Conservation (phyloP, 768 basidiomycete genomes). For the Leccinum pellstonianum region DNA sequence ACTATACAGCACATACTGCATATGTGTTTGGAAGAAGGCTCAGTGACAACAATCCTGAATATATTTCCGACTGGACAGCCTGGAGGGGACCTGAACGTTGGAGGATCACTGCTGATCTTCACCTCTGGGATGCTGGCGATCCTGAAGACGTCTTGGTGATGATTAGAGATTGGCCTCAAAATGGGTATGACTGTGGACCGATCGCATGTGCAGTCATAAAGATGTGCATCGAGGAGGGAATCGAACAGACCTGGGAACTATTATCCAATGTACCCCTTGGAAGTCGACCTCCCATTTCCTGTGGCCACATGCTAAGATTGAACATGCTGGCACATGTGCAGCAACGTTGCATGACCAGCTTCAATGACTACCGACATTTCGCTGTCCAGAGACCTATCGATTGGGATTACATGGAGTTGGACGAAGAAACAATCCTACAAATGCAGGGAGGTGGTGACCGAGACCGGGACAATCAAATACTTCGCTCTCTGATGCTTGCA, state of each 20-base stretch:
- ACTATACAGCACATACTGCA: neutral
- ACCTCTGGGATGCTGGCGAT: neutral
- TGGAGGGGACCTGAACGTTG: constrained; percentile 6
- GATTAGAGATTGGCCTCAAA: constrained; percentile 1
- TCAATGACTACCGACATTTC: constrained; percentile 1
- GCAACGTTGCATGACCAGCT: neutral
- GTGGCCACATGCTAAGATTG: neutral
- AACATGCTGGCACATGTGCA: neutral
- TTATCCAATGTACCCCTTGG: neutral
- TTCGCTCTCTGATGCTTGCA: neutral
- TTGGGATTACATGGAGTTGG: neutral
- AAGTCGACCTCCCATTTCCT: neutral
- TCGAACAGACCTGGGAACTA: neutral
- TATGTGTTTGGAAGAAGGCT: neutral
- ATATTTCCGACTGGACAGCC: neutral
- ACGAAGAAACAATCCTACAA: neutral
- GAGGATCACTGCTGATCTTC: neutral
- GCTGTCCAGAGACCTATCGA: neutral
- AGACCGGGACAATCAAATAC: neutral
- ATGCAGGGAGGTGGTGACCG: neutral
- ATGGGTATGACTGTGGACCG: constrained; percentile 11
- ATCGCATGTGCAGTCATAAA: neutral
- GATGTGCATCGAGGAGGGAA: neutral
- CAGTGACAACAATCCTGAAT: neutral
- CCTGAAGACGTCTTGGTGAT: neutral